phyloP scores from a whole-genome alignment of 495 filamentous ascomycete genomes.

The Pyronema domesticum region DNA sequence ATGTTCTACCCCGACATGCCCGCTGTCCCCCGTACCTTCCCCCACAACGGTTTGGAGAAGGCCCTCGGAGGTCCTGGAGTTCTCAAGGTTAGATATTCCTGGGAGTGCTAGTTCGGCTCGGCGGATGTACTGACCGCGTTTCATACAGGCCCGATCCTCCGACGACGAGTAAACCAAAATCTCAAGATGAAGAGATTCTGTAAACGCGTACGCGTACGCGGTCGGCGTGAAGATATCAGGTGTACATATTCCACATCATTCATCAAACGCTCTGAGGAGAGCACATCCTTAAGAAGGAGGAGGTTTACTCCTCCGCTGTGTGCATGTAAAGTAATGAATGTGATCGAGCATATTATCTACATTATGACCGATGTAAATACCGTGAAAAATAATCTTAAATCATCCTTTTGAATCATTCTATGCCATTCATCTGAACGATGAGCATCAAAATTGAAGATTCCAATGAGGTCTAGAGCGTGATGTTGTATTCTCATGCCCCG shows the following conservation, averaged over 20 bases:
- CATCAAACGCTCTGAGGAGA: not conserved
- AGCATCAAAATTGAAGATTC: constrained; percentile 5
- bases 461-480: not conserved
- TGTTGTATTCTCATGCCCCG: not conserved
- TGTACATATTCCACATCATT: not conserved
- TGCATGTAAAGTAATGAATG: not conserved
- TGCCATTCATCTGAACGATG: not conserved
- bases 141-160: not conserved
- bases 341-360: not conserved
- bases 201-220: not conserved
- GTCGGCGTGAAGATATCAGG: not conserved
- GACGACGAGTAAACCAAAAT: not conserved
- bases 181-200: not conserved
- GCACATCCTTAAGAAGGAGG: not conserved
- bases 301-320: too few relatives aligned
- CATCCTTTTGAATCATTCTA: too few relatives aligned
- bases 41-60: constrained; percentile 58
- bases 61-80: constrained; percentile 54
- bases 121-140: not conserved
- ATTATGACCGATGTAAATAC: not conserved
- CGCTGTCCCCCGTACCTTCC: constrained; percentile 55
- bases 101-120: not conserved
- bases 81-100: constrained; percentile 6
- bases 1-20: constrained; percentile 71
- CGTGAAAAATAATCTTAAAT: too few relatives aligned